These are phyloP conservation scores for Athelia psychrophila DNA, from an alignment of 1,284 basidiomycete genomes.

Conservation along the genomic window DNA sequence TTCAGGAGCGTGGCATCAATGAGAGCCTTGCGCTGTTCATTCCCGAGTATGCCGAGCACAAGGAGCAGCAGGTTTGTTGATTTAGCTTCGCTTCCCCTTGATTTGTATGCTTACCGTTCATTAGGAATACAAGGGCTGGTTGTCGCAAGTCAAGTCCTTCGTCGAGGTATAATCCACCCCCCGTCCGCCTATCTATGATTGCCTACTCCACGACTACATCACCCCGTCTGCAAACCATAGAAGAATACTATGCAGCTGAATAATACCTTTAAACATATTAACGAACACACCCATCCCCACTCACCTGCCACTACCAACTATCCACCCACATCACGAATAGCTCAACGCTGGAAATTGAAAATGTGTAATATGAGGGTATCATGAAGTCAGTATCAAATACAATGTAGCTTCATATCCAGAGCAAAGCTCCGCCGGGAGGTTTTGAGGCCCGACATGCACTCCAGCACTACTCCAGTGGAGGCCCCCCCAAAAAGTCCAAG, in stretches of 20 bases:
- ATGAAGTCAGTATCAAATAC: too few species aligned
- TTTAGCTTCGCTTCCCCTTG: slow-evolving; percentile 5
- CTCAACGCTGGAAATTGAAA: too few species aligned
- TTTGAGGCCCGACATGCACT: too few species aligned
- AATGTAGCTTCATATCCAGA: too few species aligned
- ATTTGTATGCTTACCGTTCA: not conserved
- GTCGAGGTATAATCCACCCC: slow-evolving; percentile 47
- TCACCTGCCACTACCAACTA: not conserved
- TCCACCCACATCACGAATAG: too few species aligned
- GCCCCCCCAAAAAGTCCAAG: too few species aligned
- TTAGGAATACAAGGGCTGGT: slow-evolving; percentile 92
- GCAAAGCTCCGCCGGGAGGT: too few species aligned
- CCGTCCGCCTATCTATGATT: not conserved
- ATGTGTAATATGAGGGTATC: too few species aligned
- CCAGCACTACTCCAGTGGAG: too few species aligned
- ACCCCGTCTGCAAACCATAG: not conserved
- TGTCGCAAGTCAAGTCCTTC: slow-evolving; percentile 82
- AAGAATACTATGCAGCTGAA: not conserved
- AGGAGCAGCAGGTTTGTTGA: slow-evolving; percentile 80
- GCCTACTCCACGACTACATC: not conserved
- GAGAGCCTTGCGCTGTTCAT: slow-evolving; percentile 80
- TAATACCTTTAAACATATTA: not conserved
- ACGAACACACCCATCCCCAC: not conserved
- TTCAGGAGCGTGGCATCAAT: slow-evolving; percentile 87
- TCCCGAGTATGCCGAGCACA: slow-evolving; percentile 81